Percentiles rank a stretch among this genome's conserved stretches.
Conservation (phyloP, 305 asterid genomes). For the Euphrasia arctica region DNA sequence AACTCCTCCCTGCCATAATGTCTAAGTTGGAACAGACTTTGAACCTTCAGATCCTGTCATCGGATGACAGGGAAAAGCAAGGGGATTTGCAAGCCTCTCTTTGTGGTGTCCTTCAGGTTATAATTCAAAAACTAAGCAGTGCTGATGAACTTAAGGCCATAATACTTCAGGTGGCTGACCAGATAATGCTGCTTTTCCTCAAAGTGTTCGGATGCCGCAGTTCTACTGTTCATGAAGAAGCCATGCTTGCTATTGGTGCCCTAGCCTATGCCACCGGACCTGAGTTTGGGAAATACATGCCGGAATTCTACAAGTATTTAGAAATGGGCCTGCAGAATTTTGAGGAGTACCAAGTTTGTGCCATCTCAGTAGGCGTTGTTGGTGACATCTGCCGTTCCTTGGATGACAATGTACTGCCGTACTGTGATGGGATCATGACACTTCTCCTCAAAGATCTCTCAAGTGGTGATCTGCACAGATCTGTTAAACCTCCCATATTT, state of each 20-base stretch:
- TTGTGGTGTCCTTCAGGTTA: slow-evolving; percentile 85
- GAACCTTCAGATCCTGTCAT: slow-evolving; percentile 58
- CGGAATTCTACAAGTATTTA: slow-evolving; percentile 49
- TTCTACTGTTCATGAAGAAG: slow-evolving; percentile 92
- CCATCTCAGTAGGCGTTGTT: slow-evolving; percentile 87
- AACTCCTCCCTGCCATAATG: slow-evolving; percentile 78
- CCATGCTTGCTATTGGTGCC: slow-evolving; percentile 94
- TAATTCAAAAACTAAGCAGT: slow-evolving; percentile 77
- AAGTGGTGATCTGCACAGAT: slow-evolving; percentile 70
- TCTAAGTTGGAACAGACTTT: slow-evolving; percentile 66
- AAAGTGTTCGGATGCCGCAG: slow-evolving; percentile 86
- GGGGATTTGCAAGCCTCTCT: slow-evolving; percentile 81
- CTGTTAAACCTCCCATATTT: slow-evolving; percentile 92
- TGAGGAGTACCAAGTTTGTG: slow-evolving; percentile 87
- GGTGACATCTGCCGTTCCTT: slow-evolving; percentile 90
- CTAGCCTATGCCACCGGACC: slow-evolving; percentile 81
- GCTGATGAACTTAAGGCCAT: slow-evolving; percentile 59
- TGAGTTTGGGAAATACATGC: slow-evolving; percentile 75
- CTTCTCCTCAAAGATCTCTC: slow-evolving; percentile 79
- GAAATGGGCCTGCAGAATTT: slow-evolving; percentile 82
- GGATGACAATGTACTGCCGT: slow-evolving; percentile 78
- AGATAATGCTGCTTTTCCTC: slow-evolving; percentile 72
- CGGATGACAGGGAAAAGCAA: slow-evolving; percentile 91
- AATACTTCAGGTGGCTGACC: slow-evolving; percentile 73
- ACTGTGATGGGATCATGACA: slow-evolving; percentile 82